Percentiles rank a stretch among this genome's conserved stretches.
phyloP scores from a whole-genome alignment of 164 flowering plant species.

The Vitis vinifera region DNA sequence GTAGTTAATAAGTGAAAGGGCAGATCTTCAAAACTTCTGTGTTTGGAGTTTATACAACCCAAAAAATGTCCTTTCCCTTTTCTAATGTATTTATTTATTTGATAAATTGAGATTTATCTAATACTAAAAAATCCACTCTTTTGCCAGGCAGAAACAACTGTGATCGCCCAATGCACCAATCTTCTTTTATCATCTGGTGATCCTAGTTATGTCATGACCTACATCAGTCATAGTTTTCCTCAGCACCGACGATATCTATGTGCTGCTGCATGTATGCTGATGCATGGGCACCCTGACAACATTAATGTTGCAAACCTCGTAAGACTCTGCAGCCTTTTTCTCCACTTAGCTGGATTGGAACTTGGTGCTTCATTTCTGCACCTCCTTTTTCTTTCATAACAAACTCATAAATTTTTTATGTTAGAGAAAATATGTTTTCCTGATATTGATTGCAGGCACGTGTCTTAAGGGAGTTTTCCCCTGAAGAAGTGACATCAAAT shows the following conservation, averaged over 20 bases:
- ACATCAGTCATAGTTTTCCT: slow-evolving; percentile 85
- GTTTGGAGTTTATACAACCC: no score
- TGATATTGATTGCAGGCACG: slow-evolving; percentile 51
- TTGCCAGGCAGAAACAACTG: slow-evolving; percentile 88
- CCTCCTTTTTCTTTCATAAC: background rate
- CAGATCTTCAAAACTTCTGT: background rate
- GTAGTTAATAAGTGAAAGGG: no score
- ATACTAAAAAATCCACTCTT: background rate
- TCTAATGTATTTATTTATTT: background rate
- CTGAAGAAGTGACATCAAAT: slow-evolving; percentile 96
- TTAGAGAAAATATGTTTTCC: background rate
- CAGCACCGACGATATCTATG: slow-evolving; percentile 84
- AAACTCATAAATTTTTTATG: background rate
- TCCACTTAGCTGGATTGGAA: background rate
- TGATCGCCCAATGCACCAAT: slow-evolving; percentile 84
- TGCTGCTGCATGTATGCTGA: slow-evolving; percentile 97
- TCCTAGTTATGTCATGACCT: slow-evolving; percentile 74
- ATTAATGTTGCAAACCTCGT: slow-evolving; percentile 86
- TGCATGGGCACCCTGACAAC: slow-evolving; percentile 89
- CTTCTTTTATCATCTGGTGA: slow-evolving; percentile 94
- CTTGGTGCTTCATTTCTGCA: background rate
- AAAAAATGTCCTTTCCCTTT: no score
- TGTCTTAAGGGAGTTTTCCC: slow-evolving; percentile 86
- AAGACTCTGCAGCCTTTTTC: slow-evolving; percentile 18
- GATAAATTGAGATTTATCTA: background rate